Base-by-base conservation (phyloP, 208 protist genomes). In the Phytomonas francai region DNA sequence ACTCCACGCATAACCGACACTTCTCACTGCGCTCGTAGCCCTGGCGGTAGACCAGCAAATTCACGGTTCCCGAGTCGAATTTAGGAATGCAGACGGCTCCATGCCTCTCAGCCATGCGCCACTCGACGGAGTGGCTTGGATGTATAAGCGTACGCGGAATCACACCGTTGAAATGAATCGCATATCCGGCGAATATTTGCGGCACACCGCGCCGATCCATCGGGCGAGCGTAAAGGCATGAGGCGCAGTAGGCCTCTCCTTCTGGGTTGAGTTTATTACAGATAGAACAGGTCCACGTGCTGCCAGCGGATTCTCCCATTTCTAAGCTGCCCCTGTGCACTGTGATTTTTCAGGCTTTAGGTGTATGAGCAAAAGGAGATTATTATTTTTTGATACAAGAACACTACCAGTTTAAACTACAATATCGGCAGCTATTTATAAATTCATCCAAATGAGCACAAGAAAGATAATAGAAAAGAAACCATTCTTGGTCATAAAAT, bases 11-110 rank as follows among this genome's bases (percentile, higher is more conserved):
- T 14, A 68, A 61, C 42, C 85, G 81, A 74, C 84, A 86, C 84
- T 96, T 96, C 42, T 92, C 87, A 71, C 90, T 96, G 54, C 90
- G 87, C 78, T 96, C 90, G 75, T 96, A 96, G 49, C 90, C 90
- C 12, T 81, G 77, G 31, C 90, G 83, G 76, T 93, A 96, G 29
- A 96, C 30, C 51, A 96, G 76, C 30, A 91, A 25, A 68, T 84
- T 96, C 16, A 91, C 76, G 0, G 77, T 31, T 7, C 42, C 58
- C n/a, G 78, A 68, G 68, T 93, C 84, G 68, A 93, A 93, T 27
- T 74, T 59, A 32, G 58, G 64, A 54, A 81, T 70, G 78, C 87
- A 92, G 49, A 75, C 77, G 3, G 90, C 90, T 28, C 90, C 90
- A 68, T 96, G 90, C 6, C 87, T 80, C 77, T 96, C 87, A 30